phyloP scores from a whole-genome alignment of 2,329 filamentous ascomycete genomes.

The Cordyceps cateniannulata region DNA sequence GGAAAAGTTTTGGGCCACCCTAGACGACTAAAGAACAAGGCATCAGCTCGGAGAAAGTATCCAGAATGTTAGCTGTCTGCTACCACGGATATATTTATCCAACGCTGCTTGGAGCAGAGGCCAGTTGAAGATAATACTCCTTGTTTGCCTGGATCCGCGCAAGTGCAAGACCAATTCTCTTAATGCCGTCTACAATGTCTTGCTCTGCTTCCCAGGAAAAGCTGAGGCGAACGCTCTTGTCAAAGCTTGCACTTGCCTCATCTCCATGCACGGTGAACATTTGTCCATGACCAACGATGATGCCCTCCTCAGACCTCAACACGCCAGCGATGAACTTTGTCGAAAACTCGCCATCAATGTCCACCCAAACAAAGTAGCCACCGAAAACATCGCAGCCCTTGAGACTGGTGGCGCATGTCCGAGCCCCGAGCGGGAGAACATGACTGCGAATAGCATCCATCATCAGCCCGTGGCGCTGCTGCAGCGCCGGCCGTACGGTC shows the following conservation, averaged over 20 bases:
- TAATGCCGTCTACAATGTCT: slow-evolving; percentile 59
- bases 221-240: slow-evolving; percentile 56
- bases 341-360: slow-evolving; percentile 46
- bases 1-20: slow-evolving; percentile 13
- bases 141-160: slow-evolving; percentile 25
- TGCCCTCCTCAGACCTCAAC: slow-evolving; percentile 54
- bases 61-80: background rate
- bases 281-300: slow-evolving; percentile 61
- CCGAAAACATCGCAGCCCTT: slow-evolving; percentile 51
- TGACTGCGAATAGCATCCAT: slow-evolving; percentile 51
- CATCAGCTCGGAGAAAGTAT: background rate
- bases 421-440: slow-evolving; percentile 57
- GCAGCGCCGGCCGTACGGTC: slow-evolving; percentile 38
- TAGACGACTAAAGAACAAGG: background rate
- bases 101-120: background rate
- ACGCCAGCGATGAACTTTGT: slow-evolving; percentile 49
- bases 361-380: slow-evolving; percentile 82
- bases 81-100: background rate
- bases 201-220: slow-evolving; percentile 68
- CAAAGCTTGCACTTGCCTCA: slow-evolving; percentile 47
- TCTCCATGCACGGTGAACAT: slow-evolving; percentile 65
- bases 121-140: slow-evolving; percentile 20
- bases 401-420: slow-evolving; percentile 30
- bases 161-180: slow-evolving; percentile 50
- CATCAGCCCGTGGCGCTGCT: slow-evolving; percentile 43